Conservation (phyloP, 768 basidiomycete species). For the Lactarius pseudohatsudake region DNA sequence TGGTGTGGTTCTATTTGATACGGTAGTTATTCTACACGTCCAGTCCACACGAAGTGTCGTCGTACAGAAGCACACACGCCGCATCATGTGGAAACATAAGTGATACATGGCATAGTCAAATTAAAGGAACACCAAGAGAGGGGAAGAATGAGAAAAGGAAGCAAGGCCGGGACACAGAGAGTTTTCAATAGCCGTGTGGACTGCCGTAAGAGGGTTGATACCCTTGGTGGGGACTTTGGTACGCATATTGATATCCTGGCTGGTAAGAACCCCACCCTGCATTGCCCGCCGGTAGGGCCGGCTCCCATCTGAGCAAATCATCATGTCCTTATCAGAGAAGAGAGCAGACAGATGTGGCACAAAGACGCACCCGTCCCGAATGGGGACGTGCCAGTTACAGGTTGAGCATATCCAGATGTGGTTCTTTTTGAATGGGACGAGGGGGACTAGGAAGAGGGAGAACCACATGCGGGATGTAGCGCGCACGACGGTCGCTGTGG, state of each 20-base stretch:
- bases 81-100: neutral
- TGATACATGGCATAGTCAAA: constrained; percentile 6
- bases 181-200: constrained; percentile 12
- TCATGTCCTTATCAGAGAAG: neutral
- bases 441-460: constrained; percentile 71
- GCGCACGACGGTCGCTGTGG: constrained; percentile 56
- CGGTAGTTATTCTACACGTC: neutral
- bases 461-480: constrained; percentile 73
- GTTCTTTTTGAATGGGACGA: constrained; percentile 61
- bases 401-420: constrained; percentile 71
- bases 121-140: neutral
- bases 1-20: neutral
- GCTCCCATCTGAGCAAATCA: constrained; percentile 32
- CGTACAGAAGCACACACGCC: neutral
- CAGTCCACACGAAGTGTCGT: neutral
- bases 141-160: constrained; percentile 11
- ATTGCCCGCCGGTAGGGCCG: constrained; percentile 24
- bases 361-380: constrained; percentile 49
- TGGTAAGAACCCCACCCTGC: constrained; percentile 21
- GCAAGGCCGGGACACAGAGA: neutral
- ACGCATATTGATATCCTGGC: constrained; percentile 37
- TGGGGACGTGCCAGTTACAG: constrained; percentile 62
- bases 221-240: constrained; percentile 41
- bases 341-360: neutral
- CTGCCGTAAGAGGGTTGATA: constrained; percentile 26